These are phyloP conservation scores for Arthrobotrys pseudoclavata DNA, from an alignment of 2,329 filamentous ascomycete genomes.

Conservation along the genomic window DNA sequence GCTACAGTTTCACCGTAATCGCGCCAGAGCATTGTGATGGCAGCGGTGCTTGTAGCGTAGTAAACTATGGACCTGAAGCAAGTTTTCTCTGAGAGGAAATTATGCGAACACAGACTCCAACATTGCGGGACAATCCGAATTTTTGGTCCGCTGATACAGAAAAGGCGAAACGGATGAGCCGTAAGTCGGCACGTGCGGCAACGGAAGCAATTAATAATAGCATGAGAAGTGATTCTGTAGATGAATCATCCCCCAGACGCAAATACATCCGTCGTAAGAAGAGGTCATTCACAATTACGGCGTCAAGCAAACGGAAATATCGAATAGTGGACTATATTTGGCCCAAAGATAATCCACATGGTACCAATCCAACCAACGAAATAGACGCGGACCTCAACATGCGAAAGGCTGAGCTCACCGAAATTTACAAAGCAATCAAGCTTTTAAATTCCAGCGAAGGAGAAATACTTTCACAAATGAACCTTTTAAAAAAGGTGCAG, in stretches of 20 bases:
- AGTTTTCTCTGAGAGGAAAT: constrained; percentile 41
- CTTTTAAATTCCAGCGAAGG: constrained; percentile 72
- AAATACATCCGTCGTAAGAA: constrained; percentile 28
- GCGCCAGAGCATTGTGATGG: constrained; percentile 88
- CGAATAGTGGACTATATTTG: constrained; percentile 40
- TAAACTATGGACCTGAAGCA: constrained; percentile 68
- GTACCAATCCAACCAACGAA: constrained; percentile 72
- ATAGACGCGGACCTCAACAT: constrained; percentile 74
- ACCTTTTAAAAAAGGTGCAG: constrained; percentile 70
- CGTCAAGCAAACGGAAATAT: constrained; percentile 67
- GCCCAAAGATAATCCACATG: constrained; percentile 64
- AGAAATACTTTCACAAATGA: constrained; percentile 62
- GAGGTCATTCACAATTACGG: constrained; percentile 6
- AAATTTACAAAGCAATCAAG: constrained; percentile 73
- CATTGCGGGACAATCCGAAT: no score
- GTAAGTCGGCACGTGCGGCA: constrained; percentile 20
- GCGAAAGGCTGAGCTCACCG: constrained; percentile 75
- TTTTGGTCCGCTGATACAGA: no score
- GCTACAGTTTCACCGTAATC: constrained; percentile 83
- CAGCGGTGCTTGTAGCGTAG: constrained; percentile 79
- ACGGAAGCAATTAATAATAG: constrained; percentile 44
- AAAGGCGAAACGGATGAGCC: no score
- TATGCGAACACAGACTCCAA: no score
- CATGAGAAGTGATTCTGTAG: constrained; percentile 17
- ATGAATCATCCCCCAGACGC: constrained; percentile 16